Percentiles rank a stretch among this genome's conserved stretches.
phyloP scores from a whole-genome alignment of 805 yeast genomes.

The Nakazawaea populi region DNA sequence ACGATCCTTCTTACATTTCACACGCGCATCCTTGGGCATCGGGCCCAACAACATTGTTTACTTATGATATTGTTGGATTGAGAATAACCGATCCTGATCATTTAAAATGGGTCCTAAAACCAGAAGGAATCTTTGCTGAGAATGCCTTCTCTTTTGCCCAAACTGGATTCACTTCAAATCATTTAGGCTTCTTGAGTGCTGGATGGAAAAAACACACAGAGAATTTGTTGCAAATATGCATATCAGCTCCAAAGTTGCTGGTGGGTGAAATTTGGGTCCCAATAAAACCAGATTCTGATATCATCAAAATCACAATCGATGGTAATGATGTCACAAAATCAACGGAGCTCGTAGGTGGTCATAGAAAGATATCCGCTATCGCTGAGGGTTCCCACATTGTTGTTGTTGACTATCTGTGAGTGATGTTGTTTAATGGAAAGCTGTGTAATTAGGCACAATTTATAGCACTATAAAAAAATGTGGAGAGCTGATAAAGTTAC shows the following conservation, averaged over 20 bases:
- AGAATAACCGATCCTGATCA: conserved; percentile 4
- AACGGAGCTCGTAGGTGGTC: neutral
- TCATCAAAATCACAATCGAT: neutral
- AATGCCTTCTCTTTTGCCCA: conserved; percentile 7
- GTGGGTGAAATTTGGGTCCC: neutral
- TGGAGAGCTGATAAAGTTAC: too few species aligned
- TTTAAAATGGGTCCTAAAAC: conserved; percentile 5
- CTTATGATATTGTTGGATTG: conserved; percentile 10
- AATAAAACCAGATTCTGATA: neutral
- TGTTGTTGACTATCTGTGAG: neutral
- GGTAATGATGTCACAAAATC: neutral
- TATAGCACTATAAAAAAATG: too few species aligned
- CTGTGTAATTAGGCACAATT: too few species aligned
- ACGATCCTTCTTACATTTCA: conserved; percentile 12
- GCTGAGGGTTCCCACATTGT: neutral
- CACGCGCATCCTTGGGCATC: conserved; percentile 11
- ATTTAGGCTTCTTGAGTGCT: conserved; percentile 9
- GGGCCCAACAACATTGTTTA: conserved; percentile 10
- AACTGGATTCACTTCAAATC: conserved; percentile 10
- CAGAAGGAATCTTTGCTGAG: conserved; percentile 8
- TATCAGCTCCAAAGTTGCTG: neutral
- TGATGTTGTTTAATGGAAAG: too few species aligned
- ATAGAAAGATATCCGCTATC: neutral
- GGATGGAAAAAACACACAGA: conserved; percentile 10
- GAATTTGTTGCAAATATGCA: neutral